Evolutionary conservation across 2,329 filamentous ascomycete species (phyloP).

Genomic region (Arthrobotrys megalospora): DNA sequence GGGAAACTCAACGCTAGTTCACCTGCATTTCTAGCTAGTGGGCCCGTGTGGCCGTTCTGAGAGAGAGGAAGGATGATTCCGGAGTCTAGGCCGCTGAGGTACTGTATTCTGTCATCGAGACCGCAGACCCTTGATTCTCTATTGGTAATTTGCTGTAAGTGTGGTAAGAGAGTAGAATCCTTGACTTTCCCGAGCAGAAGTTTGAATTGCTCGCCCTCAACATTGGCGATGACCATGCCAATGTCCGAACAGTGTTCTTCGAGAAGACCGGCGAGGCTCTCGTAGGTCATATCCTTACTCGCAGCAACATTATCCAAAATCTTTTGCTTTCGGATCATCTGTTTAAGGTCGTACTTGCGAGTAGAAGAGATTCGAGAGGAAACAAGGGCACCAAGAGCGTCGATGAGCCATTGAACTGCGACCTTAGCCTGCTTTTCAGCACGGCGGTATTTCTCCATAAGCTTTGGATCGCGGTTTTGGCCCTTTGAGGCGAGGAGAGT

Average conservation of each 20-base stretch:
- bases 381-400: slow-evolving; percentile 47
- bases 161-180: slow-evolving; percentile 33
- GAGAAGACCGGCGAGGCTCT: slow-evolving; percentile 35
- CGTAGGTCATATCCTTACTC: slow-evolving; percentile 58
- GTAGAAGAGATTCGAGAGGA: slow-evolving; percentile 56
- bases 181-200: slow-evolving; percentile 36
- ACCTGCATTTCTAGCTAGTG: slow-evolving; percentile 31
- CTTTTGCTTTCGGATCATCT: slow-evolving; percentile 59
- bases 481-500: slow-evolving; percentile 36
- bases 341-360: slow-evolving; percentile 58
- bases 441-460: slow-evolving; percentile 55
- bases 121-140: slow-evolving; percentile 25
- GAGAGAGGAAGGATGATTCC: slow-evolving; percentile 56
- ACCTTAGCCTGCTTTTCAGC: slow-evolving; percentile 51
- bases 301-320: slow-evolving; percentile 54
- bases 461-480: slow-evolving; percentile 42
- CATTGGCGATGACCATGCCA: slow-evolving; percentile 55
- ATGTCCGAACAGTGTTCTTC: slow-evolving; percentile 58
- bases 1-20: slow-evolving; percentile 41
- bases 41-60: slow-evolving; percentile 41
- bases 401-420: slow-evolving; percentile 57
- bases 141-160: slow-evolving; percentile 50
- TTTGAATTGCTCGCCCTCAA: slow-evolving; percentile 36
- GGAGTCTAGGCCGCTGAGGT: slow-evolving; percentile 52
- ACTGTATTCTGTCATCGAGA: slow-evolving; percentile 50